These are phyloP conservation scores for Thraustochytrium sp. DNA, from an alignment of 352 stramenopile genomes.

Conservation along the genomic window DNA sequence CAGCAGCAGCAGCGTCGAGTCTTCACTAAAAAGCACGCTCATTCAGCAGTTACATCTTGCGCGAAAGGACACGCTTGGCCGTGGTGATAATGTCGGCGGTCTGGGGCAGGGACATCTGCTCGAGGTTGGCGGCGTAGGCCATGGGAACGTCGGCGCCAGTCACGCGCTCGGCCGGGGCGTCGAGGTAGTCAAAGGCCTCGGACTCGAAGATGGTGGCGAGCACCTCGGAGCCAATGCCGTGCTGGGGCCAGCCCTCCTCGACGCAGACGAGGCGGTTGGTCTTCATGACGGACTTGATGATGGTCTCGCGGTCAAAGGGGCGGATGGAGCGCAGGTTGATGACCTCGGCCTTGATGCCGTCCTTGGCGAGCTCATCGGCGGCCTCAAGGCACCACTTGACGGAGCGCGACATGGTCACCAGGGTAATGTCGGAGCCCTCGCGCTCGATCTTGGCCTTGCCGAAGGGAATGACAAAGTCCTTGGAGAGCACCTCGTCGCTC, in stretches of 20 bases:
- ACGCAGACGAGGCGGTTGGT: slow-evolving; percentile 93
- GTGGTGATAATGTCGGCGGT: slow-evolving; percentile 86
- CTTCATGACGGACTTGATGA: slow-evolving; percentile 97
- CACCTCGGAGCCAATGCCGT: slow-evolving; percentile 93
- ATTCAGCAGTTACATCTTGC: slow-evolving; percentile 22
- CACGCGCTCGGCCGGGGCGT: slow-evolving; percentile 93
- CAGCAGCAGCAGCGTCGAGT: not conserved
- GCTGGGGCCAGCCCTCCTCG: slow-evolving; percentile 81
- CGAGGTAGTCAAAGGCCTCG: slow-evolving; percentile 97
- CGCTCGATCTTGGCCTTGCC: slow-evolving; percentile 98
- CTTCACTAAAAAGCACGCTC: not conserved
- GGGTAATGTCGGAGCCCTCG: slow-evolving; percentile 90
- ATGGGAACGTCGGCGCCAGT: slow-evolving; percentile 96
- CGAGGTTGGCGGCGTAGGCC: slow-evolving; percentile 94
- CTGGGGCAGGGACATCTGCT: slow-evolving; percentile 87
- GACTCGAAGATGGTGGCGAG: slow-evolving; percentile 94
- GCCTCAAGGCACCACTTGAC: slow-evolving; percentile 92
- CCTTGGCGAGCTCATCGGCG: slow-evolving; percentile 80
- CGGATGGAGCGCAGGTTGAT: slow-evolving; percentile 88
- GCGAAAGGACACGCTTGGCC: slow-evolving; percentile 63
- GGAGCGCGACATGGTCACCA: slow-evolving; percentile 94
- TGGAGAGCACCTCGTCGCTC: slow-evolving; percentile 88
- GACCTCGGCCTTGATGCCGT: slow-evolving; percentile 92
- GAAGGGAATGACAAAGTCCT: slow-evolving; percentile 96
- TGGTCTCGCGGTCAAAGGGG: slow-evolving; percentile 91